Evolutionary conservation across 2,329 filamentous ascomycete genomes (phyloP).

Genomic region (Cladosporium sphaerospermum): DNA sequence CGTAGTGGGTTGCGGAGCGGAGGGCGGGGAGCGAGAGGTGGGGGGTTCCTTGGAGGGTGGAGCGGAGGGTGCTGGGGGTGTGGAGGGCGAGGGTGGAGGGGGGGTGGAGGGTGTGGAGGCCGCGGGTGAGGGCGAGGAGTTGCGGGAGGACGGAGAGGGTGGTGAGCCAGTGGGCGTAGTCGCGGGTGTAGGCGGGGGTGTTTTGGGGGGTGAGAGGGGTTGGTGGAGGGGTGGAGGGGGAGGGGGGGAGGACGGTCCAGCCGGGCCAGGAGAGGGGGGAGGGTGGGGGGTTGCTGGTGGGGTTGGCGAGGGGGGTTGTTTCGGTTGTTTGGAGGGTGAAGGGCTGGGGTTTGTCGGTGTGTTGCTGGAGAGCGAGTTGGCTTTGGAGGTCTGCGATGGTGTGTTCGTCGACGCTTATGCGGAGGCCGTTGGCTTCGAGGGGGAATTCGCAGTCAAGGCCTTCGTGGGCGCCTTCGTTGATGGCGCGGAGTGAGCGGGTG

Average conservation of each 20-base stretch:
- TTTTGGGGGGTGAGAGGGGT: slow-evolving; percentile 74
- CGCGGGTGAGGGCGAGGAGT: slow-evolving; percentile 70
- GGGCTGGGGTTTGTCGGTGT: not conserved
- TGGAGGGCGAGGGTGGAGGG: slow-evolving; percentile 39
- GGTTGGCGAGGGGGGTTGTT: not conserved
- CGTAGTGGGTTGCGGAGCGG: slow-evolving; percentile 66
- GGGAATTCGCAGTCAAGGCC: slow-evolving; percentile 87
- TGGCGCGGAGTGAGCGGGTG: slow-evolving; percentile 62
- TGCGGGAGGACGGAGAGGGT: slow-evolving; percentile 71
- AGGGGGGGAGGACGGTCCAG: slow-evolving; percentile 31
- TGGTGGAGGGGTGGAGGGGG: not conserved
- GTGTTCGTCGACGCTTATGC: slow-evolving; percentile 38
- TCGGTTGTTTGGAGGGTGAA: not conserved
- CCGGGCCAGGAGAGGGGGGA: slow-evolving; percentile 47
- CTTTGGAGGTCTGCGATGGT: not conserved
- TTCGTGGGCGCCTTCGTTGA: slow-evolving; percentile 71
- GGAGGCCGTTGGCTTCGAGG: slow-evolving; percentile 50
- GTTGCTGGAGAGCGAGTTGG: not conserved
- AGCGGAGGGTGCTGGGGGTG: slow-evolving; percentile 63
- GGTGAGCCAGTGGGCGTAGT: slow-evolving; percentile 81
- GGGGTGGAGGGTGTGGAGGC: slow-evolving; percentile 51
- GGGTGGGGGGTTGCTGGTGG: not conserved
- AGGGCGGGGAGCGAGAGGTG: slow-evolving; percentile 73
- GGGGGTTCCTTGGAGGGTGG: slow-evolving; percentile 74
- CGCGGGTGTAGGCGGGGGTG: slow-evolving; percentile 68